Percentiles rank a stretch among this genome's conserved stretches.
Evolutionary conservation across 306 rosid genomes (phyloP).

Genomic region (barrel medic (Medicago truncatula)): MtrunA17r5.0-ANR NC_053049.1:44196001-44196500

Average conservation of each 20-base stretch:
- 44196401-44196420: not conserved
- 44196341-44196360: constrained; percentile 43
- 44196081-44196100: constrained; percentile 20
- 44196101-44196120: constrained; percentile 41
- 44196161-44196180: constrained; percentile 39
- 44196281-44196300: constrained; percentile 5
- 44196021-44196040: constrained; percentile 50
- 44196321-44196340: not conserved
- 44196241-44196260: constrained; percentile 37
- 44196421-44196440: constrained; percentile 14
- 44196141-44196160: constrained; percentile 17
- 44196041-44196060: constrained; percentile 48
- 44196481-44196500: not conserved
- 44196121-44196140: constrained; percentile 40
- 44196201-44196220: not conserved
- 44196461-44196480: constrained; percentile 7
- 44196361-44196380: constrained; percentile 37
- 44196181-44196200: constrained; percentile 32
- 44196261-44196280: not conserved
- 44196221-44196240: constrained; percentile 24
- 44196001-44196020: constrained; percentile 47
- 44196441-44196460: not conserved
- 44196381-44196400: not conserved
- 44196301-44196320: constrained; percentile 32
- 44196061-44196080: too few species aligned